Conservation (phyloP, 148 eudicot species). For the Rhododendron mucronatum region DNA sequence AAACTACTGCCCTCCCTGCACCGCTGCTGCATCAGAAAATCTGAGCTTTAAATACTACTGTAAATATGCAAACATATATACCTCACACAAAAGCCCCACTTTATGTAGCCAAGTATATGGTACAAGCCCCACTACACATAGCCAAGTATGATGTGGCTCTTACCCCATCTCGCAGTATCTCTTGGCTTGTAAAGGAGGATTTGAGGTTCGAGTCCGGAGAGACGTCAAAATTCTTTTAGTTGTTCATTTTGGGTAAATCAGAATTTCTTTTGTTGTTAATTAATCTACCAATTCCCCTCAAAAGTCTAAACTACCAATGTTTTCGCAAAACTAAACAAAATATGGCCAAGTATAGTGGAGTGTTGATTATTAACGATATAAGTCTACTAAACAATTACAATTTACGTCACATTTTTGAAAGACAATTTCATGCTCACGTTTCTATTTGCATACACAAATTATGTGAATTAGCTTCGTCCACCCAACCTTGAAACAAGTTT, state of each 20-base stretch:
- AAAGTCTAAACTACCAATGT: not conserved
- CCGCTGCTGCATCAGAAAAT: not conserved
- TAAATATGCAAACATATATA: not conserved
- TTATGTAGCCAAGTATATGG: not conserved
- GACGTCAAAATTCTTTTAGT: too few relatives aligned
- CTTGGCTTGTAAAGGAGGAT: not conserved
- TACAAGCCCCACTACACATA: not conserved
- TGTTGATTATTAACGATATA: not conserved
- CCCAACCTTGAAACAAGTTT: not conserved
- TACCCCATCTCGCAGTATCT: not conserved
- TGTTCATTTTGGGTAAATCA: too few relatives aligned
- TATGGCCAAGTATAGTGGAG: not conserved
- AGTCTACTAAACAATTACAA: too few relatives aligned
- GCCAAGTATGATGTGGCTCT: not conserved
- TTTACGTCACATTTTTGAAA: too few relatives aligned
- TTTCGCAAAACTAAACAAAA: not conserved
- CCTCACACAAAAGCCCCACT: not conserved
- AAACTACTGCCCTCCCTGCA: not conserved
- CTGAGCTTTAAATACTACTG: not conserved
- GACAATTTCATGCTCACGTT: not conserved
- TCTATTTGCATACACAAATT: too few relatives aligned
- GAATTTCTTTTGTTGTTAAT: too few relatives aligned
- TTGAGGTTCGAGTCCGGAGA: not conserved
- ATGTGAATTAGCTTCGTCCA: not conserved
- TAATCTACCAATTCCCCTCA: not conserved